Percentiles rank a stretch among this genome's conserved stretches.
Conservation (phyloP, 2,329 filamentous ascomycete species). For the Ceratocystis cacaofunesta region DNA sequence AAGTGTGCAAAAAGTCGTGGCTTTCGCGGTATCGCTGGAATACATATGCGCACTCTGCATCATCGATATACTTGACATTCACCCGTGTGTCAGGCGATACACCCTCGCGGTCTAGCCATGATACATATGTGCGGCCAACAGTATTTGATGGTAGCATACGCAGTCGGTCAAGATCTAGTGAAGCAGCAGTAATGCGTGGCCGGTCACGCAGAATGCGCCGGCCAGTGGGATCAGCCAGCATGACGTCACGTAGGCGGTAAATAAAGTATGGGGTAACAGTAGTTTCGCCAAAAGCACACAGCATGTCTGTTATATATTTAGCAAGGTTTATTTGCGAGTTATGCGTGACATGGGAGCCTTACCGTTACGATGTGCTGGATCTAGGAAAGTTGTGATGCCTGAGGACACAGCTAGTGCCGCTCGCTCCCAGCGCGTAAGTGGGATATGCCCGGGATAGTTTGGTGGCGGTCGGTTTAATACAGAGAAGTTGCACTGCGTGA, state of each 20-base stretch:
- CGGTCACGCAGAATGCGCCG: conserved; percentile 81
- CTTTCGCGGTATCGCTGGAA: conserved; percentile 97
- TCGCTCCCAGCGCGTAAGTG: conserved; percentile 65
- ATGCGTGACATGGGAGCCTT: conserved; percentile 18
- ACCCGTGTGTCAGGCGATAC: conserved; percentile 83
- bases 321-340: too few species aligned
- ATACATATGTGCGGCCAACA: conserved; percentile 68
- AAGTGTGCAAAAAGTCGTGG: conserved; percentile 93
- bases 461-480: conserved; percentile 70
- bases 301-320: conserved; percentile 50
- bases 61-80: conserved; percentile 76
- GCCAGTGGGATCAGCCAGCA: conserved; percentile 72
- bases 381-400: conserved; percentile 46
- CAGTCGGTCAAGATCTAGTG: conserved; percentile 50
- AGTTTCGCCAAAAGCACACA: conserved; percentile 84
- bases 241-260: conserved; percentile 74
- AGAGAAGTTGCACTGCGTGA: conserved; percentile 43
- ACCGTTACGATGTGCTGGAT: conserved; percentile 64
- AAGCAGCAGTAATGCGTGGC: conserved; percentile 71
- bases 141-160: conserved; percentile 56
- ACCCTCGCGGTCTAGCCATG: conserved; percentile 86
- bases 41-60: conserved; percentile 92
- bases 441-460: conserved; percentile 86
- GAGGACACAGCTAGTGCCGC: conserved; percentile 53
- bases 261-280: conserved; percentile 94